Percentiles rank a stretch among this genome's conserved stretches.
Evolutionary conservation across 345 rosid genomes (phyloP).

Genomic region (Draba incana): DNA sequence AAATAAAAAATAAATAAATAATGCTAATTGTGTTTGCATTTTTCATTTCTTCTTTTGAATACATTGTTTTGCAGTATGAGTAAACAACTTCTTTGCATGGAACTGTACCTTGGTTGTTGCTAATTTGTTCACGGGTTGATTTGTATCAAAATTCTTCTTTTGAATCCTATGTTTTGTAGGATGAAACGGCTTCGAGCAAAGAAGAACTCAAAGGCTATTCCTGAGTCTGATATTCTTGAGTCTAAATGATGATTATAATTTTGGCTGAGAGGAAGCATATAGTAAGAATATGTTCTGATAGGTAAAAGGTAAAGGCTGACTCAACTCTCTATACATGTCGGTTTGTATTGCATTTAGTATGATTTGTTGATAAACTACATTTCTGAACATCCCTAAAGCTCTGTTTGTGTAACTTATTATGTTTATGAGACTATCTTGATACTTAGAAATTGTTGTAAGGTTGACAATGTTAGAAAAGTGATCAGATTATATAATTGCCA

Average conservation of each 20-base stretch:
- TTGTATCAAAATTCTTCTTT: not conserved
- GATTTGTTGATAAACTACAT: too few relatives aligned
- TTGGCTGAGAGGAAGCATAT: not conserved
- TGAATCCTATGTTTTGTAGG: constrained; percentile 33
- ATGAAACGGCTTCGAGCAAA: constrained; percentile 20
- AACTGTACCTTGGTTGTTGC: too few relatives aligned
- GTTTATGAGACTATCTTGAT: too few relatives aligned
- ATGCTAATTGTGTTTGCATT: too few relatives aligned
- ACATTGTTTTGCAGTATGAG: too few relatives aligned
- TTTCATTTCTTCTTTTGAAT: too few relatives aligned
- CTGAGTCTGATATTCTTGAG: not conserved
- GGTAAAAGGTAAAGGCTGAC: constrained; percentile 14
- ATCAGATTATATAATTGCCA: too few relatives aligned
- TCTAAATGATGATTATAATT: not conserved
- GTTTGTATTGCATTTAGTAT: not conserved
- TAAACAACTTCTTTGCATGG: too few relatives aligned
- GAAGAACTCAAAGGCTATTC: constrained; percentile 3
- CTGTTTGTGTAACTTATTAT: not conserved
- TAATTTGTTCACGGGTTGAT: constrained; percentile 15
- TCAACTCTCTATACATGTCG: not conserved
- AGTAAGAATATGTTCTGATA: constrained; percentile 11
- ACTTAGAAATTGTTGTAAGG: too few relatives aligned
- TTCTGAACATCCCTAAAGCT: too few relatives aligned
- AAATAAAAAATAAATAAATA: too few relatives aligned
- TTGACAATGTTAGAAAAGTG: too few relatives aligned